Evolutionary conservation across 768 basidiomycete genomes (phyloP).

Genomic region (Hysterangium stoloniferum): DNA sequence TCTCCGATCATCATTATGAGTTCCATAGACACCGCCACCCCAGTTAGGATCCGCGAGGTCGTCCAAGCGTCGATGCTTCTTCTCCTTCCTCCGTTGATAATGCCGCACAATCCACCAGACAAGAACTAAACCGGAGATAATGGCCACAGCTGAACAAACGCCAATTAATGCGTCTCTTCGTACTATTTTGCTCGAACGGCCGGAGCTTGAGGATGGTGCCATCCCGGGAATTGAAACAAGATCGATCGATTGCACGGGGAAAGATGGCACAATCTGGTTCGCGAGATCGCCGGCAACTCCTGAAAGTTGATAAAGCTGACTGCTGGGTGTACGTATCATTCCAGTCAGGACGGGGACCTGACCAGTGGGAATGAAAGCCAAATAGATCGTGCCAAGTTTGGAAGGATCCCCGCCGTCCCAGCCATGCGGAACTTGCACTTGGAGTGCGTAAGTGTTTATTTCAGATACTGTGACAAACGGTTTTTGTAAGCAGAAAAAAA

Average conservation of each 20-base stretch:
- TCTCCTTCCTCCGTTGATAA: background rate
- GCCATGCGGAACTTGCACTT: background rate
- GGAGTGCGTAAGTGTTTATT: constrained; percentile 4
- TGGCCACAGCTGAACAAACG: background rate
- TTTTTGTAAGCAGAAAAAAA: background rate
- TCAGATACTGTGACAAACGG: background rate
- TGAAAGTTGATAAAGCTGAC: background rate
- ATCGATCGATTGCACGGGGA: background rate
- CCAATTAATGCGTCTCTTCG: background rate
- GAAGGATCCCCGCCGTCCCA: background rate
- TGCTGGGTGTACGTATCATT: background rate
- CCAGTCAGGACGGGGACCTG: background rate
- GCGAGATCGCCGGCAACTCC: background rate
- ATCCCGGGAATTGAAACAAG: background rate
- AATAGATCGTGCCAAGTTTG: background rate
- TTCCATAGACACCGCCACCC: constrained; percentile 7
- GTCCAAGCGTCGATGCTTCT: background rate
- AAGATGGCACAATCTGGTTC: background rate
- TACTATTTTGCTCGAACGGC: background rate
- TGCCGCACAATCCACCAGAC: constrained; percentile 5
- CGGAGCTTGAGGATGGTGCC: background rate
- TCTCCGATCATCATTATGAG: constrained; percentile 9
- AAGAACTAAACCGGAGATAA: background rate
- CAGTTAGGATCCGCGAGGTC: constrained; percentile 3
- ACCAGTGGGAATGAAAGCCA: background rate